phyloP scores from a whole-genome alignment of 2,329 filamentous ascomycete genomes.

The Neocucurbitaria cava region DNA sequence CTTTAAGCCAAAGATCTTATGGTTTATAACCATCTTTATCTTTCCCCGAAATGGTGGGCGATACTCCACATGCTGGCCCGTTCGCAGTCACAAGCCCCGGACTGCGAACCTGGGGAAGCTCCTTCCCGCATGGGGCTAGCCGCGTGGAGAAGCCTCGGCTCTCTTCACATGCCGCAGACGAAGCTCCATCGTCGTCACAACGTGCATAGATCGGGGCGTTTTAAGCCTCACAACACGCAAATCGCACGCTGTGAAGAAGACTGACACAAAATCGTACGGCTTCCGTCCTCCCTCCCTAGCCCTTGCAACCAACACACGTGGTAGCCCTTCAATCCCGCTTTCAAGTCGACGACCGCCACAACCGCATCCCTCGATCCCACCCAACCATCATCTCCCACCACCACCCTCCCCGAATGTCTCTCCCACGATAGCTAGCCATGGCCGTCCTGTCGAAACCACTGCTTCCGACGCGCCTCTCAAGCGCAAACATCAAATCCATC shows the following conservation, averaged over 20 bases:
- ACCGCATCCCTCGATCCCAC: conserved; percentile 5
- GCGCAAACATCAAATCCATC: conserved; percentile 43
- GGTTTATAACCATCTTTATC: not conserved
- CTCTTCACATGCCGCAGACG: conserved; percentile 28
- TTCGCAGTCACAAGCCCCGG: conserved; percentile 2
- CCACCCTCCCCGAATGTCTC: conserved; percentile 19
- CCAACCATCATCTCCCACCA: not conserved
- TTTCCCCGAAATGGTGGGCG: not conserved
- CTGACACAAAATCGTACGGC: not conserved
- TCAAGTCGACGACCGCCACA: not conserved
- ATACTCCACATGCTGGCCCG: not conserved
- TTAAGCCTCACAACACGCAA: conserved; percentile 15
- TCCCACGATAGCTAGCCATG: conserved; percentile 43
- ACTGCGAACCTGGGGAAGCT: conserved; percentile 2
- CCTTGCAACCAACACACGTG: not conserved
- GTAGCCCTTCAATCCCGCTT: not conserved
- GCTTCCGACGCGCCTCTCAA: conserved; percentile 38
- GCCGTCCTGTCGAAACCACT: conserved; percentile 53
- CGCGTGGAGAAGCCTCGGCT: conserved; percentile 28
- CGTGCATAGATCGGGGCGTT: conserved; percentile 3
- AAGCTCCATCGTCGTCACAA: conserved; percentile 16
- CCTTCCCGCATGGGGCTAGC: conserved; percentile 5
- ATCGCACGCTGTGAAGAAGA: not conserved
- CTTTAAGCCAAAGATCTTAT: too few species aligned
- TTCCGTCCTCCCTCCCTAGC: not conserved